phyloP scores from a whole-genome alignment of 371 early-diverging fungal species.

The Actinomucor elegans region DNA sequence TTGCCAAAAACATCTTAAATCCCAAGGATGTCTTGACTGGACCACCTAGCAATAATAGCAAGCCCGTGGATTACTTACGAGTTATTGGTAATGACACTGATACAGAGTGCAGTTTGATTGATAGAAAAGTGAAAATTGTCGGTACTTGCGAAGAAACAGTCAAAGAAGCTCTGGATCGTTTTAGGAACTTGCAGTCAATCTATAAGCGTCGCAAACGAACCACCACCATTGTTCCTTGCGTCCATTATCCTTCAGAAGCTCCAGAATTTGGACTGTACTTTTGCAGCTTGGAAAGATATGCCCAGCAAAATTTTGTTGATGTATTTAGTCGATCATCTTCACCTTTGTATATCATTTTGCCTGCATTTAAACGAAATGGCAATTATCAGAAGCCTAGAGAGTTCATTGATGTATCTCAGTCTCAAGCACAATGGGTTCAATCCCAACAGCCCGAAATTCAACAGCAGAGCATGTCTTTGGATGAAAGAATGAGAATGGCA shows the following conservation, averaged over 20 bases:
- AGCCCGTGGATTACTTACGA: slow-evolving; percentile 17
- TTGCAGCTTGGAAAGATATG: slow-evolving; percentile 21
- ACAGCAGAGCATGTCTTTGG: slow-evolving; percentile 12
- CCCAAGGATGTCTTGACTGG: slow-evolving; percentile 18
- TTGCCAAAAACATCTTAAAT: slow-evolving; percentile 25
- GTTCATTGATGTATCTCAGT: slow-evolving; percentile 7
- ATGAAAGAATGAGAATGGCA: slow-evolving; percentile 22
- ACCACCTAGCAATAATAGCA: slow-evolving; percentile 2
- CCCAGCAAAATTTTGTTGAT: slow-evolving; percentile 1
- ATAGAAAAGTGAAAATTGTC: slow-evolving; percentile 18
- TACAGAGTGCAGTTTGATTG: slow-evolving; percentile 21
- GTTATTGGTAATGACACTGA: slow-evolving; percentile 25
- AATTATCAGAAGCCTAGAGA: slow-evolving; percentile 28
- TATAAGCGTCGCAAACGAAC: slow-evolving; percentile 20
- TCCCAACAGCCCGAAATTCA: slow-evolving; percentile 9
- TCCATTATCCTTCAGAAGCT: slow-evolving; percentile 13
- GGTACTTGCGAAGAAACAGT: slow-evolving; percentile 20
- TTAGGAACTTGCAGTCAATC: slow-evolving; percentile 23
- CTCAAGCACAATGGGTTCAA: slow-evolving; percentile 5
- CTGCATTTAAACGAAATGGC: slow-evolving; percentile 29
- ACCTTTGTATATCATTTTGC: slow-evolving; percentile 33
- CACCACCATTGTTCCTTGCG: slow-evolving; percentile 18
- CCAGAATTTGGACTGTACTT: slow-evolving; percentile 18
- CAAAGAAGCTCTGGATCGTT: slow-evolving; percentile 21
- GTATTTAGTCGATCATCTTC: neutral